Evolutionary conservation across 257 asterid genomes (phyloP).

Genomic region (Parsonsia alboflavescens): DNA sequence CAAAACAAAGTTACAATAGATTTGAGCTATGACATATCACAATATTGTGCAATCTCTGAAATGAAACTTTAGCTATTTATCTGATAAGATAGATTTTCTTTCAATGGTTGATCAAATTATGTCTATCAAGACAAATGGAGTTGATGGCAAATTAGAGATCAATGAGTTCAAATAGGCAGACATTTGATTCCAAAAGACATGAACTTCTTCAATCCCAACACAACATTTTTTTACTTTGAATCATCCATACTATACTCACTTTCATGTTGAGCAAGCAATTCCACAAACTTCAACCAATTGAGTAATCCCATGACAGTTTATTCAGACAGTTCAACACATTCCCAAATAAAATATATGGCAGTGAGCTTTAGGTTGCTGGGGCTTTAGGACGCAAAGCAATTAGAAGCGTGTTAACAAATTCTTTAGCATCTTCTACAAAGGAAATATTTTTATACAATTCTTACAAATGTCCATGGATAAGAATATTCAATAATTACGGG

Average conservation of each 20-base stretch:
- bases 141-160: neutral
- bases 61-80: neutral
- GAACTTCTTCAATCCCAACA: slow-evolving; percentile 1
- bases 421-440: neutral
- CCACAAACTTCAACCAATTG: neutral
- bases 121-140: neutral
- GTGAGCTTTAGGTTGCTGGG: neutral
- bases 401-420: neutral
- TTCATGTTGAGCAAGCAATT: neutral
- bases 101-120: neutral
- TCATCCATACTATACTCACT: neutral
- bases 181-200: neutral
- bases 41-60: neutral
- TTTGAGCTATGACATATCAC: neutral
- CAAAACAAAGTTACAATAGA: slow-evolving; percentile 3
- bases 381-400: neutral
- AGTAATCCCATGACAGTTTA: neutral
- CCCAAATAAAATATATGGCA: neutral
- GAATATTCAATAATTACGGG: too few species aligned
- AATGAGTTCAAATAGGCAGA: neutral
- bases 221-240: neutral
- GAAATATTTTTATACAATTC: neutral
- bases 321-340: neutral
- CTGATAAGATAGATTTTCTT: neutral
- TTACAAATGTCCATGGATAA: neutral